A percentile compares a stretch with the other conserved stretches of the same genome.
phyloP scores from a whole-genome alignment of 2,329 filamentous ascomycete genomes.

The Trichoderma simmonsii region DNA sequence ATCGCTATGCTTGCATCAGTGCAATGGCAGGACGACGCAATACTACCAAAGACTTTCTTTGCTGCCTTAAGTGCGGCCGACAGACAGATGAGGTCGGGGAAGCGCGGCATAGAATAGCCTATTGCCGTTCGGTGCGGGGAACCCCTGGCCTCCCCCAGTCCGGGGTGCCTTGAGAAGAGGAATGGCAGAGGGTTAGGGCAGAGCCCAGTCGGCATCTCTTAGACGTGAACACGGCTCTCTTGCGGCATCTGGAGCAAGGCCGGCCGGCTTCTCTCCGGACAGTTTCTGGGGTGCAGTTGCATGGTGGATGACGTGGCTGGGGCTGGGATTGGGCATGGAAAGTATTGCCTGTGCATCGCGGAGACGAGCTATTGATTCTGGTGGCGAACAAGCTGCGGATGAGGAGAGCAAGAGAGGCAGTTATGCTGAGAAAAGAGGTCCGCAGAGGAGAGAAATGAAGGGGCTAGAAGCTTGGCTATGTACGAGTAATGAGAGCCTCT shows the following conservation, averaged over 20 bases:
- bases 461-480: background rate
- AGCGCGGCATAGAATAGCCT: background rate
- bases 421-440: background rate
- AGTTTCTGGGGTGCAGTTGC: constrained; percentile 17
- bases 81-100: background rate
- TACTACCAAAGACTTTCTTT: background rate
- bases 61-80: background rate
- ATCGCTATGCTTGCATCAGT: background rate
- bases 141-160: constrained; percentile 1
- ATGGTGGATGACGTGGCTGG: constrained; percentile 15
- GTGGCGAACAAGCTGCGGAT: background rate
- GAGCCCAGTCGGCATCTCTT: background rate
- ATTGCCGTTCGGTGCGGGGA: constrained; percentile 2
- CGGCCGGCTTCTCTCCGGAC: constrained; percentile 17
- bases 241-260: background rate
- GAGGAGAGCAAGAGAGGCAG: background rate
- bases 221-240: background rate
- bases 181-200: background rate
- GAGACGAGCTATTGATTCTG: background rate
- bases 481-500: background rate
- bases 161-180: background rate
- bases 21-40: background rate
- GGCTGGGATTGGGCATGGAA: background rate
- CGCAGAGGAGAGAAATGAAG: background rate
- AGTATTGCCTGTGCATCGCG: background rate